Evolutionary conservation across 441 rosid species (phyloP), one percentile per base, ranked within the genome.

Genomic region (Croton setiger): DNA sequence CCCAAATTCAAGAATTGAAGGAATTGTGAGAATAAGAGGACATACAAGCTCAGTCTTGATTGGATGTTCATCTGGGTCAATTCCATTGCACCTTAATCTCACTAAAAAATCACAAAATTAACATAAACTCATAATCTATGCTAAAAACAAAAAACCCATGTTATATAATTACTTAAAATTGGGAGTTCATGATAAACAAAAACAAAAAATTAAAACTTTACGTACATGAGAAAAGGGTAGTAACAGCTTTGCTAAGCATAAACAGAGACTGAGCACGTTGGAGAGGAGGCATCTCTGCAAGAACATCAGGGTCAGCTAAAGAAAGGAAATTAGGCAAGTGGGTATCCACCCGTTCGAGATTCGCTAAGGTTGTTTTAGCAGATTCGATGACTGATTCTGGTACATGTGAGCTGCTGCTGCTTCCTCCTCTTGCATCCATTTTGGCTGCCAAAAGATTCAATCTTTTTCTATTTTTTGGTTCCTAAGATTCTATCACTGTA

Each of bases 11-110:
- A 71, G 23, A 59, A 41, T 62, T 1, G n/a, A n/a, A 70, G 0
- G 2, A 53, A 60, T 35, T 54, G 0, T 57, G n/a, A n/a, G n/a
- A n/a, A 62, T 21, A 48, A 41, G 64, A 65, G 59, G n/a, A 77
- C 83, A 75, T 86, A 92, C 99, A 47, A 92, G 88, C 82, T 95
- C 98, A 6, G 96, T 82, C 81, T 92, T 91, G 3, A 91, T 81
- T 39, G 87, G 93, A 85, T 93, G 98, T 54, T 88, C 92, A 41
- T 85, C 88, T 53, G 89, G 97, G 75, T 89, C 77, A 65, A 84
- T 81, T 10, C 99, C 98, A 59, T 55, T 79, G 68, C 96, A 88
- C 76, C 92, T 93, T 80, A 96, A 71, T 79, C 85, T 87, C 90
- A 96, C 97, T 91, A 83, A 57, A 72, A 69, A 23, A 8, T 12